These are phyloP conservation scores for Aaosphaeria pasadenensis DNA, from an alignment of 2,329 filamentous ascomycete genomes.

Conservation along the genomic window DNA sequence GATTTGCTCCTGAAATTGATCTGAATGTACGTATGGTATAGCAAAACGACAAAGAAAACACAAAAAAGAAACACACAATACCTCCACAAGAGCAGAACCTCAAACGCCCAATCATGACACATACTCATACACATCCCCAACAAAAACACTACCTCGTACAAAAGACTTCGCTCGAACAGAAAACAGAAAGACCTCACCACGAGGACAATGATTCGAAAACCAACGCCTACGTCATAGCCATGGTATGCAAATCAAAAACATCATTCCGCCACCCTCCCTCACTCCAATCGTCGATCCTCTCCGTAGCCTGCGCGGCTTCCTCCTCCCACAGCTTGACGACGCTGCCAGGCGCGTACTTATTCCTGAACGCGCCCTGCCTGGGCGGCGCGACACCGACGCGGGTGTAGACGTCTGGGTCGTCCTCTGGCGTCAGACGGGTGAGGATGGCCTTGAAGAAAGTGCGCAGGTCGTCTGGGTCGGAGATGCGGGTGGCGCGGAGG, in stretches of 20 bases:
- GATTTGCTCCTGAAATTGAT: too few relatives aligned
- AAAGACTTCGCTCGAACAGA: too few relatives aligned
- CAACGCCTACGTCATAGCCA: conserved; percentile 19
- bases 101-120: too few relatives aligned
- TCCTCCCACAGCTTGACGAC: conserved; percentile 87
- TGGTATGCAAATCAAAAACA: conserved; percentile 63
- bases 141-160: too few relatives aligned
- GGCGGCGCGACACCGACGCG: conserved; percentile 67
- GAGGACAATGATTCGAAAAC: background rate
- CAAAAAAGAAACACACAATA: too few relatives aligned
- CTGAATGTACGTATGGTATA: too few relatives aligned
- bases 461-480: conserved; percentile 72
- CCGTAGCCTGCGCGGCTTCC: conserved; percentile 66
- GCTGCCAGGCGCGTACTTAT: conserved; percentile 84
- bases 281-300: conserved; percentile 72
- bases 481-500: conserved; percentile 79
- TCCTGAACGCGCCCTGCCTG: conserved; percentile 68
- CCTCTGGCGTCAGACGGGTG: conserved; percentile 68
- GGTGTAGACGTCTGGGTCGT: conserved; percentile 74
- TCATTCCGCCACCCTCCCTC: conserved; percentile 77
- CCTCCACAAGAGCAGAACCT: too few relatives aligned
- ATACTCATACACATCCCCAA: too few relatives aligned
- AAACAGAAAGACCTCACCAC: too few relatives aligned
- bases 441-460: conserved; percentile 81
- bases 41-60: too few relatives aligned